Evolutionary conservation across 2,329 filamentous ascomycete species (phyloP).

Genomic region (Biscogniauxia sp.): DNA sequence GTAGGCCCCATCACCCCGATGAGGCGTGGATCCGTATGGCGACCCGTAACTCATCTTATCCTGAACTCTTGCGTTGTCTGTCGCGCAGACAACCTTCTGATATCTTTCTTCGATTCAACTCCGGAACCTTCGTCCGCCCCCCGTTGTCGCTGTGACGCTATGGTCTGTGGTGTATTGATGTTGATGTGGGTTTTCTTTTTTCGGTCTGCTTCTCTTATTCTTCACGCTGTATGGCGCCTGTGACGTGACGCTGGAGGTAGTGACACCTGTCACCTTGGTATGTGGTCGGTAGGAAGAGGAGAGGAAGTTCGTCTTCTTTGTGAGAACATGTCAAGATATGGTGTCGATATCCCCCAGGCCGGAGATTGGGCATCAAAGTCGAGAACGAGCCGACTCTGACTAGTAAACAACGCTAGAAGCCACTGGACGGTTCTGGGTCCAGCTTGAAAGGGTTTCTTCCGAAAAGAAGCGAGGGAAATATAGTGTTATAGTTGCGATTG

Average conservation of each 20-base stretch:
- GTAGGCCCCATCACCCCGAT: slow-evolving; percentile 43
- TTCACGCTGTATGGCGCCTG: slow-evolving; percentile 38
- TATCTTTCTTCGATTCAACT: slow-evolving; percentile 13
- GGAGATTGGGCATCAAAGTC: slow-evolving; percentile 40
- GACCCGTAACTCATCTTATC: slow-evolving; percentile 42
- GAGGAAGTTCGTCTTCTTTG: slow-evolving; percentile 52
- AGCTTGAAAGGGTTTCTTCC: slow-evolving; percentile 26
- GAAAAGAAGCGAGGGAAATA: slow-evolving; percentile 3
- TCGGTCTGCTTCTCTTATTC: slow-evolving; percentile 15
- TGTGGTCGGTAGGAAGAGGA: slow-evolving; percentile 58
- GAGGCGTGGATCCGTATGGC: slow-evolving; percentile 47
- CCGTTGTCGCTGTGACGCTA: slow-evolving; percentile 5
- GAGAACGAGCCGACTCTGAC: slow-evolving; percentile 34
- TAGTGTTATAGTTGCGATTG: slow-evolving; percentile 15
- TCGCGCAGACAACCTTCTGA: slow-evolving; percentile 26
- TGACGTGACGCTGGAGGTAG: slow-evolving; percentile 46
- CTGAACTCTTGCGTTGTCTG: slow-evolving; percentile 35
- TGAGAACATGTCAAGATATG: slow-evolving; percentile 54
- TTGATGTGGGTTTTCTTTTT: slow-evolving; percentile 3
- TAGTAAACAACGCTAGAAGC: slow-evolving; percentile 33
- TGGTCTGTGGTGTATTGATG: slow-evolving; percentile 14
- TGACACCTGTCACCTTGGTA: slow-evolving; percentile 59
- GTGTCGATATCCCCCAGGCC: slow-evolving; percentile 38
- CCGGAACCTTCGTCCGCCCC: slow-evolving; percentile 11
- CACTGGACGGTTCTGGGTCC: slow-evolving; percentile 39